Conservation (phyloP, 2,329 filamentous ascomycete genomes). For the Colletotrichum sidae region DNA sequence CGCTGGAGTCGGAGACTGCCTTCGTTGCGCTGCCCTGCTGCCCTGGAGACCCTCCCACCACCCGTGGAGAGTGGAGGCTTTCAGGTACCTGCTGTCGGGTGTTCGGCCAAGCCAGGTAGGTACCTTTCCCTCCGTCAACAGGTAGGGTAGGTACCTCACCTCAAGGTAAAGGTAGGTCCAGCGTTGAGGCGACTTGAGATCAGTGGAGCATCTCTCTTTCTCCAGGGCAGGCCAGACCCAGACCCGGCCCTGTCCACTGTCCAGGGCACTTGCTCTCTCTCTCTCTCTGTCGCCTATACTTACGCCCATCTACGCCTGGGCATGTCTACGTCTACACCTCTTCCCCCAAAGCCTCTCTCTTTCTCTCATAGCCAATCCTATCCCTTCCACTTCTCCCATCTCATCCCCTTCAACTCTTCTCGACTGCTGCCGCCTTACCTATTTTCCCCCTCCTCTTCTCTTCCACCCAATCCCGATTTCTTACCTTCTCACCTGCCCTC, state of each 20-base stretch:
- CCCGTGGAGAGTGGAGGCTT: conserved; percentile 5
- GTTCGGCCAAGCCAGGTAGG: too few species aligned
- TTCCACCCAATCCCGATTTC: conserved; percentile 12
- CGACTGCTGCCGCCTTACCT: conserved; percentile 17
- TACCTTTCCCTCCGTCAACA: too few species aligned
- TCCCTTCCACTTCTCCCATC: conserved; percentile 21
- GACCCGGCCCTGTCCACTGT: conserved; percentile 20
- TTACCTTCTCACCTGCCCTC: conserved; percentile 30
- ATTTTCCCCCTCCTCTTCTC: not conserved
- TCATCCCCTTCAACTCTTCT: conserved; percentile 28
- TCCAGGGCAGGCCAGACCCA: conserved; percentile 32
- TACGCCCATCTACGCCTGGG: conserved; percentile 19
- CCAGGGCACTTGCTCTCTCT: too few species aligned
- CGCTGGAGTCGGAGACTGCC: too few species aligned
- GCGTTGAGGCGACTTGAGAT: too few species aligned
- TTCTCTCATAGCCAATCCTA: conserved; percentile 13
- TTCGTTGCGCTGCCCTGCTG: not conserved
- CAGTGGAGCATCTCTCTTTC: not conserved
- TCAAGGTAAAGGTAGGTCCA: too few species aligned
- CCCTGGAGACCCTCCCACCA: conserved; percentile 21
- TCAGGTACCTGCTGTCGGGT: too few species aligned
- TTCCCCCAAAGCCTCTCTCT: not conserved
- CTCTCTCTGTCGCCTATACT: conserved; percentile 5
- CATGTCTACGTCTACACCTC: conserved; percentile 15
- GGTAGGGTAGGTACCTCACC: too few species aligned